phyloP scores from a whole-genome alignment of 2,329 filamentous ascomycete genomes.

The Colletotrichum siamense region DNA sequence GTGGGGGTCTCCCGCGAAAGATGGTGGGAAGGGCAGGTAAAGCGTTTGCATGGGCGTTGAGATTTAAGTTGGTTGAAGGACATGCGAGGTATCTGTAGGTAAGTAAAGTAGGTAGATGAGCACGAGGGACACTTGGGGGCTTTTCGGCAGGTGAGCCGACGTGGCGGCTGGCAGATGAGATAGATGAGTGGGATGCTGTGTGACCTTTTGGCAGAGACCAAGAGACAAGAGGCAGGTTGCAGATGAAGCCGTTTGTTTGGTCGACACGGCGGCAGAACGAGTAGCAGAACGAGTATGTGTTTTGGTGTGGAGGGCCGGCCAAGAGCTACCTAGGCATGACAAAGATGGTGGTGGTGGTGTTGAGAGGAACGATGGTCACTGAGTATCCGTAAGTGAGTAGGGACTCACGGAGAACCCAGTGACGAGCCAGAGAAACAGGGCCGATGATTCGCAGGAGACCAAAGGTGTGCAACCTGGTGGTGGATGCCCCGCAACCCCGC shows the following conservation, averaged over 20 bases:
- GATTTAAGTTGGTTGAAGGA: background rate
- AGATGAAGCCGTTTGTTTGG: background rate
- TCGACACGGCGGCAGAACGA: background rate
- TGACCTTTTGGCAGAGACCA: background rate
- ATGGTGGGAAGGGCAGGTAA: background rate
- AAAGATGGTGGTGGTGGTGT: background rate
- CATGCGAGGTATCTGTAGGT: background rate
- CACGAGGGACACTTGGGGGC: background rate
- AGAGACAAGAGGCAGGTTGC: background rate
- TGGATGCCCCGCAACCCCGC: slow-evolving; percentile 22
- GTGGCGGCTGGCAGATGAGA: background rate
- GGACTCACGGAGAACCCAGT: background rate
- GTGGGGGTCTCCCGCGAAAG: slow-evolving; percentile 5
- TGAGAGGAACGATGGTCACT: too few species aligned
- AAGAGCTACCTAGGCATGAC: background rate
- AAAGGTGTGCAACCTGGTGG: background rate
- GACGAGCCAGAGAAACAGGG: background rate
- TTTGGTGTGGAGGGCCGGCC: background rate
- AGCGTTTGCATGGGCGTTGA: background rate
- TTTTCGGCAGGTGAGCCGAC: background rate
- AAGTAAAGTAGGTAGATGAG: background rate
- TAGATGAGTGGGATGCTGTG: background rate
- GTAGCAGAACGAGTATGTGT: background rate
- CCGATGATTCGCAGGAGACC: slow-evolving; percentile 18
- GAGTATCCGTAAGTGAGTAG: too few species aligned